Evolutionary conservation across 495 filamentous ascomycete species (phyloP).

Genomic region (Penicillium goetzii): DNA sequence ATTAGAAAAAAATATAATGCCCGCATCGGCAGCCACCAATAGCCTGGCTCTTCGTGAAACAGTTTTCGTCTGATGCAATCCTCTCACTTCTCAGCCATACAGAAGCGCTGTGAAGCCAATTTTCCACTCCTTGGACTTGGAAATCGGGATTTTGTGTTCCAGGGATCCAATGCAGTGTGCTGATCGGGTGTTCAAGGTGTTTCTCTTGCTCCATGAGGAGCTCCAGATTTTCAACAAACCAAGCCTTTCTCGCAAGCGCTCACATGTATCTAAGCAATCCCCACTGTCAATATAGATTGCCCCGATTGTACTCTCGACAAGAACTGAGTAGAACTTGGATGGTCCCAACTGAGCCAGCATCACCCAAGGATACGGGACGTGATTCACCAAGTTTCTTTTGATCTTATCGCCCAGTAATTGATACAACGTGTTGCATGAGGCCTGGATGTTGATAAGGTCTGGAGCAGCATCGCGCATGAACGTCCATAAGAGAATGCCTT

Average conservation of each 20-base stretch:
- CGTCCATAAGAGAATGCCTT: conserved; percentile 4
- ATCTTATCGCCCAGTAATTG: conserved; percentile 49
- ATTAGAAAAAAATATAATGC: neutral
- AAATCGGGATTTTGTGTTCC: neutral
- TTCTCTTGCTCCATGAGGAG: neutral
- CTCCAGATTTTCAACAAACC: conserved; percentile 2
- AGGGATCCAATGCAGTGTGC: neutral
- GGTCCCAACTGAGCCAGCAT: conserved; percentile 48
- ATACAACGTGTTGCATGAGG: neutral
- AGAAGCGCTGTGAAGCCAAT: conserved; percentile 9
- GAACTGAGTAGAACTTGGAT: conserved; percentile 65
- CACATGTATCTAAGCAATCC: conserved; percentile 57
- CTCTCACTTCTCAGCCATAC: conserved; percentile 8
- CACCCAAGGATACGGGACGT: conserved; percentile 67
- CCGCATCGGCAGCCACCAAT: conserved; percentile 11
- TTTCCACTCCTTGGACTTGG: neutral
- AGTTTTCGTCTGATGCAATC: conserved; percentile 3
- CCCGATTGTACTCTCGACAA: conserved; percentile 74
- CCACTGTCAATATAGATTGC: conserved; percentile 75
- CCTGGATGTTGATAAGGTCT: neutral
- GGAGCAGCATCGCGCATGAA: neutral
- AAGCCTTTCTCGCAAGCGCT: conserved; percentile 55
- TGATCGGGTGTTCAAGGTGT: conserved; percentile 3
- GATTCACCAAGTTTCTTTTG: conserved; percentile 47
- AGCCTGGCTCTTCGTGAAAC: conserved; percentile 4